These are phyloP conservation scores for Coprinellus micaceus DNA, from an alignment of 768 basidiomycete genomes.

Conservation along the genomic window DNA sequence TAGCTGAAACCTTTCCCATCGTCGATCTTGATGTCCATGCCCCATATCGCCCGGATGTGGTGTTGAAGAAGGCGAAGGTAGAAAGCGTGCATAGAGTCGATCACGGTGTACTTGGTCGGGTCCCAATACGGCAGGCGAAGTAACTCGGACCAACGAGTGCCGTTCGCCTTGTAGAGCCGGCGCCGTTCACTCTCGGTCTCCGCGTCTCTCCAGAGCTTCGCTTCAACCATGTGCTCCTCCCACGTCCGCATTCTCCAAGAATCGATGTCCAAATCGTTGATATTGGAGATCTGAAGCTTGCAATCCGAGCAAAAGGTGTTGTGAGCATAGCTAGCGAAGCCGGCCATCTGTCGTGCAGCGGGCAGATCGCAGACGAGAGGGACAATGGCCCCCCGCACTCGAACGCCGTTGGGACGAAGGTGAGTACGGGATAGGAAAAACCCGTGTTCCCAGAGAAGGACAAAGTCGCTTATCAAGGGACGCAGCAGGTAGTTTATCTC, in stretches of 20 bases:
- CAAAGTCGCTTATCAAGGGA: constrained; percentile 32
- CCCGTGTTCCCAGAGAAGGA: constrained; percentile 25
- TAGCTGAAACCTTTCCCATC: constrained; percentile 8
- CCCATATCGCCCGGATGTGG: constrained; percentile 11
- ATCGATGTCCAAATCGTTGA: neutral
- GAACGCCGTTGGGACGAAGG: constrained; percentile 14
- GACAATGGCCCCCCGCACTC: constrained; percentile 22
- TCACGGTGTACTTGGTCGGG: constrained; percentile 11
- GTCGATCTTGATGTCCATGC: constrained; percentile 5
- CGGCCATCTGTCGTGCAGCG: constrained; percentile 23
- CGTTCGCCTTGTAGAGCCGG: constrained; percentile 15
- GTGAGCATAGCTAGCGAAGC: constrained; percentile 16
- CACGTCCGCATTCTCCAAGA: neutral
- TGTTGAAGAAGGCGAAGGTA: constrained; percentile 10
- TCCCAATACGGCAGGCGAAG: constrained; percentile 32
- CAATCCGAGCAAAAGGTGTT: constrained; percentile 12
- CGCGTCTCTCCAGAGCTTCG: constrained; percentile 7
- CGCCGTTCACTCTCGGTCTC: constrained; percentile 5
- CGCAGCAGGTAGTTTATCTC: constrained; percentile 32
- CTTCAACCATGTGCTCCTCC: neutral
- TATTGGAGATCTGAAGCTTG: neutral
- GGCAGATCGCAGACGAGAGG: constrained; percentile 30
- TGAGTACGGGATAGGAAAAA: constrained; percentile 19
- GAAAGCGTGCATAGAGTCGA: constrained; percentile 17
- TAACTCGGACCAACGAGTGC: constrained; percentile 14